Evolutionary conservation across 2,329 filamentous ascomycete genomes (phyloP).

Genomic region (Fusarium pininemorale): DNA sequence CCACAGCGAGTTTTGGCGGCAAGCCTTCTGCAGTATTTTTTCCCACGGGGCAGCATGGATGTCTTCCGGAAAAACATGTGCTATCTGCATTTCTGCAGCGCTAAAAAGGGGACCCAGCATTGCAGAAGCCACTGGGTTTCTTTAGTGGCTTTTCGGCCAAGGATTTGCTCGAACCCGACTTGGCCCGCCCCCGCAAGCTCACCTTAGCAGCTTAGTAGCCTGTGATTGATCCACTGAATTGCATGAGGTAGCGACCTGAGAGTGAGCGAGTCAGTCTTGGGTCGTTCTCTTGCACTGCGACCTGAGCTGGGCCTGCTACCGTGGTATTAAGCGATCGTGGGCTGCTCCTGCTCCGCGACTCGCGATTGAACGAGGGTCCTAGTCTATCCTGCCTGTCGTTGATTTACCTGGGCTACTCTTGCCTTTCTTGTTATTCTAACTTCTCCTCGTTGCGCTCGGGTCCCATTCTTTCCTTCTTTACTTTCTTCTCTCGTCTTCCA

Average conservation of each 20-base stretch:
- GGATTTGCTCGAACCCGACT: slow-evolving; percentile 26
- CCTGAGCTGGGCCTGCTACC: neutral
- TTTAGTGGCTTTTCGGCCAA: slow-evolving; percentile 14
- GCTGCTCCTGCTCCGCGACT: slow-evolving; percentile 26
- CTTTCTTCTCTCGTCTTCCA: slow-evolving; percentile 8
- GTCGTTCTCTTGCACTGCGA: neutral
- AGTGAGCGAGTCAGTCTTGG: slow-evolving; percentile 33
- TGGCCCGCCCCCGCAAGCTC: slow-evolving; percentile 44
- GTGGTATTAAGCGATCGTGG: slow-evolving; percentile 40
- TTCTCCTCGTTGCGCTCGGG: neutral
- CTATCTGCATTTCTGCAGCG: neutral
- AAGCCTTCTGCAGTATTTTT: neutral
- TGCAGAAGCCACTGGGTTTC: slow-evolving; percentile 6
- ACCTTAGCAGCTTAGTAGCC: slow-evolving; percentile 16
- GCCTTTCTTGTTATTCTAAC: neutral
- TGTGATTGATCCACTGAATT: slow-evolving; percentile 26
- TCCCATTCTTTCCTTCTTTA: slow-evolving; percentile 30
- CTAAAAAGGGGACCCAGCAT: slow-evolving; percentile 18
- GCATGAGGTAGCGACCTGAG: slow-evolving; percentile 12
- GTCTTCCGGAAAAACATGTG: neutral
- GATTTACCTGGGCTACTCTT: neutral
- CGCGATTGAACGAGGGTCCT: neutral
- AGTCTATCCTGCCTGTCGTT: neutral
- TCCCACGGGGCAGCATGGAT: neutral
- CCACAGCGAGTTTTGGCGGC: neutral